Conservation (phyloP, 2,329 filamentous ascomycete species). For the Ophiosphaerella narmari region DNA sequence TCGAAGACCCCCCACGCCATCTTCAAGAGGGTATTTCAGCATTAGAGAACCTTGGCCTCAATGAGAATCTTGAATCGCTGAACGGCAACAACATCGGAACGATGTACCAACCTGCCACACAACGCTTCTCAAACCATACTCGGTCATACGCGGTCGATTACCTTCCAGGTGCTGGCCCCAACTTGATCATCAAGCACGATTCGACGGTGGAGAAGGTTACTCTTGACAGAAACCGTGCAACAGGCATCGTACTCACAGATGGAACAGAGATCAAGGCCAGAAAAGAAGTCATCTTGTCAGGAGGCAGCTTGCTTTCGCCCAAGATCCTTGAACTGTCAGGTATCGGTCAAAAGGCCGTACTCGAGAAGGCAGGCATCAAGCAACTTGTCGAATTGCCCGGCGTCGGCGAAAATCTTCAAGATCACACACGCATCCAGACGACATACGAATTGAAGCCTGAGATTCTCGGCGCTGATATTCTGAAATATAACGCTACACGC, state of each 20-base stretch:
- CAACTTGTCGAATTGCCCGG: constrained; percentile 18
- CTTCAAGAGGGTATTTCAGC: constrained; percentile 52
- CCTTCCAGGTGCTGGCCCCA: constrained; percentile 45
- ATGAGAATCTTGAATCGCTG: constrained; percentile 50
- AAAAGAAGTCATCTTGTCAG: constrained; percentile 31
- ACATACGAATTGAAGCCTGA: constrained; percentile 23
- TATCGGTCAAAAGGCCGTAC: constrained; percentile 16
- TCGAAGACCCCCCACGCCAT: constrained; percentile 50
- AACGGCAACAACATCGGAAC: constrained; percentile 55
- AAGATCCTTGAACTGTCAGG: constrained; percentile 29
- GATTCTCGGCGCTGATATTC: constrained; percentile 20
- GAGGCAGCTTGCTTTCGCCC: constrained; percentile 22
- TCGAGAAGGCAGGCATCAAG: constrained; percentile 16
- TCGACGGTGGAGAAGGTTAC: constrained; percentile 46
- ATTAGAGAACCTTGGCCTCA: constrained; percentile 51
- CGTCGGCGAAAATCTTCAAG: constrained; percentile 35
- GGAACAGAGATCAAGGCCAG: constrained; percentile 32
- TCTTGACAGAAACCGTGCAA: constrained; percentile 25
- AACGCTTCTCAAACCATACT: constrained; percentile 52
- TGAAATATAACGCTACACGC: constrained; percentile 28
- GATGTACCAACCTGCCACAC: constrained; percentile 56
- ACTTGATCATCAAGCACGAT: constrained; percentile 47
- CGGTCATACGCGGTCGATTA: constrained; percentile 56
- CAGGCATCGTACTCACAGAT: constrained; percentile 32
- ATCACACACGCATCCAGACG: constrained; percentile 29